A percentile compares a stretch with the other conserved stretches of the same genome.
phyloP scores from a whole-genome alignment of 2,329 filamentous ascomycete species.

The Colletotrichum incanum region DNA sequence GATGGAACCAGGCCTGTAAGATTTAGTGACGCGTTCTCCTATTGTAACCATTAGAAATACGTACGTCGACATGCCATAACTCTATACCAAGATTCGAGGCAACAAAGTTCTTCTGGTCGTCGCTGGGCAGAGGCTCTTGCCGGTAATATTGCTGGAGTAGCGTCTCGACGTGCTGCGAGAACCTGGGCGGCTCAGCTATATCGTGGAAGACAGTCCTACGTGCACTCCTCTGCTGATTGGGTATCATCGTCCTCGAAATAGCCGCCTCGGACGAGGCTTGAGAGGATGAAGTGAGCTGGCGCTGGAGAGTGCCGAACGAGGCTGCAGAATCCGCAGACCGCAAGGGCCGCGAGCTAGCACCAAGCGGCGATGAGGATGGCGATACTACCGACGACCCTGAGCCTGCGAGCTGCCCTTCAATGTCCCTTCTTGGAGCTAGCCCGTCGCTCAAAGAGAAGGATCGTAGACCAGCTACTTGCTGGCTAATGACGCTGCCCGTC shows the following conservation, averaged over 20 bases:
- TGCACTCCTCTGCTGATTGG: constrained; percentile 62
- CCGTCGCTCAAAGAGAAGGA: not conserved
- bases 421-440: not conserved
- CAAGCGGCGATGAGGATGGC: not conserved
- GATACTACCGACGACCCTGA: not conserved
- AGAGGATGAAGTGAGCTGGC: constrained; percentile 9
- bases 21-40: constrained; percentile 15
- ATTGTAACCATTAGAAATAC: constrained; percentile 32
- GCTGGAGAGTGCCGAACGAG: constrained; percentile 12
- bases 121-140: constrained; percentile 62
- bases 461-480: constrained; percentile 1
- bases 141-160: constrained; percentile 70
- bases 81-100: constrained; percentile 70
- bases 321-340: not conserved
- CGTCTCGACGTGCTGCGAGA: constrained; percentile 65
- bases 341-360: not conserved
- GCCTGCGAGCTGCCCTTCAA: not conserved
- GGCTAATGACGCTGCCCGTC: not conserved
- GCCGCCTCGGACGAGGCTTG: constrained; percentile 39
- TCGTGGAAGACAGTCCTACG: constrained; percentile 58
- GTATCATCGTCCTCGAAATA: constrained; percentile 59
- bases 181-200: constrained; percentile 60
- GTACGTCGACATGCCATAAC: constrained; percentile 64
- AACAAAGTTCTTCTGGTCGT: constrained; percentile 67
- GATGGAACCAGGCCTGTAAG: constrained; percentile 67